Evolutionary conservation across 2,329 filamentous ascomycete genomes (phyloP).

Genomic region (Diaporthe nobilis): DNA sequence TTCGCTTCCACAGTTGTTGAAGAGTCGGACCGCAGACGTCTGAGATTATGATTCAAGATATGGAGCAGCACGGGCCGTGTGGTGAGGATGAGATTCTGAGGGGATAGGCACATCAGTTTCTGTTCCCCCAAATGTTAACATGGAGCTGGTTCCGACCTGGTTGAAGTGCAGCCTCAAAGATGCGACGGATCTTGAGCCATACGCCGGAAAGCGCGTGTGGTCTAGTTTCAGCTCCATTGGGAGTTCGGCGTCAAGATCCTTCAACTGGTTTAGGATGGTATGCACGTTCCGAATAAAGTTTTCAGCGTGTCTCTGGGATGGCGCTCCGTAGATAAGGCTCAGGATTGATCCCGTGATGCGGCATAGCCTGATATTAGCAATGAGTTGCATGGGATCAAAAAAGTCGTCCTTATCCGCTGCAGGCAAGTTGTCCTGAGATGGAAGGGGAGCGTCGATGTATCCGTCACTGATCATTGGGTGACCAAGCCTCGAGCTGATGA

Average conservation of each 20-base stretch:
- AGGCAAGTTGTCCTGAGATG: constrained; percentile 46
- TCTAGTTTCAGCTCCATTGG: constrained; percentile 51
- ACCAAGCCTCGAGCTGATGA: constrained; percentile 60
- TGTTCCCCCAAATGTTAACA: background rate
- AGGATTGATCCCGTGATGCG: constrained; percentile 45
- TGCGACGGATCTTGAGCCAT: constrained; percentile 42
- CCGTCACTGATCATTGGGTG: constrained; percentile 59
- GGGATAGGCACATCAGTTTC: background rate
- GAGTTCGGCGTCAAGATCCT: constrained; percentile 54
- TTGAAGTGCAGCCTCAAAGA: constrained; percentile 45
- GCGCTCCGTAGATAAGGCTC: constrained; percentile 41
- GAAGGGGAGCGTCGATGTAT: constrained; percentile 55
- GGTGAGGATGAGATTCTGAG: constrained; percentile 42
- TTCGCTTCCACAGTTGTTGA: background rate
- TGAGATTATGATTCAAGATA: constrained; percentile 43
- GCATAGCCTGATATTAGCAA: constrained; percentile 53
- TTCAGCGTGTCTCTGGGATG: constrained; percentile 24
- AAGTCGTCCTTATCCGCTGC: constrained; percentile 43
- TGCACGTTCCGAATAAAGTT: constrained; percentile 46
- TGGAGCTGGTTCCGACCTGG: constrained; percentile 37
- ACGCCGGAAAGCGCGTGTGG: constrained; percentile 42
- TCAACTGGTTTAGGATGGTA: constrained; percentile 51
- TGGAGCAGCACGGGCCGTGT: constrained; percentile 44
- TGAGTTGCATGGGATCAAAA: constrained; percentile 42
- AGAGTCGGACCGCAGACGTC: background rate